phyloP scores from a whole-genome alignment of 164 flowering plant genomes.

The grape (Vitis vinifera) region ASM3070453v1 NC_081816.1:1889001-1889500 shows the following conservation, averaged over 20 bases:
- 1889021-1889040: background rate
- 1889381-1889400: slow-evolving; percentile 53
- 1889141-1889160: slow-evolving; percentile 1
- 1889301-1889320: slow-evolving; percentile 37
- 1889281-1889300: slow-evolving; percentile 28
- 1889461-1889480: background rate
- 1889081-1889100: slow-evolving; percentile 47
- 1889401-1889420: slow-evolving; percentile 55
- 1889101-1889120: slow-evolving; percentile 67
- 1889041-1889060: background rate
- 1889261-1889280: slow-evolving; percentile 40
- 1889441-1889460: background rate
- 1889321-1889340: slow-evolving; percentile 33
- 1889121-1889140: slow-evolving; percentile 54
- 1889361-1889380: slow-evolving; percentile 56
- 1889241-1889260: slow-evolving; percentile 67
- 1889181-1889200: background rate
- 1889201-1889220: slow-evolving; percentile 56
- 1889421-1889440: slow-evolving; percentile 4
- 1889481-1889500: slow-evolving; percentile 33
- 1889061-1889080: background rate
- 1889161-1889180: slow-evolving; percentile 4
- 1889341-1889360: slow-evolving; percentile 41
- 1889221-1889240: slow-evolving; percentile 69
- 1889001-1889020: background rate